Evolutionary conservation across 495 filamentous ascomycete genomes (phyloP), one percentile per base, ranked within the genome.

Genomic region (Neurospora pannonica): DNA sequence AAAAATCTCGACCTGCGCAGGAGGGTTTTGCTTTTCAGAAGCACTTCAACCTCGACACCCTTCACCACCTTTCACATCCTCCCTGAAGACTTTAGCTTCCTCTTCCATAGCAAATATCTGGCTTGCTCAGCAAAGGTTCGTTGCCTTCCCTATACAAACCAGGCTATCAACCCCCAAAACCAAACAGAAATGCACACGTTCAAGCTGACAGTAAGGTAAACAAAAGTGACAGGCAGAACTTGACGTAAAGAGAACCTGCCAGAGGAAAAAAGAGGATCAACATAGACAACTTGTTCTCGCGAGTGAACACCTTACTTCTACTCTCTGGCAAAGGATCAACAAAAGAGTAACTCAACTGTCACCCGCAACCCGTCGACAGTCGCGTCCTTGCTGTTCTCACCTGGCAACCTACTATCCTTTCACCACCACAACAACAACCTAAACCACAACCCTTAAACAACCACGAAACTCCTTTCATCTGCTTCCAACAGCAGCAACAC

Each of bases 401-500:
- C 17, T 2, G 3, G 5, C 46, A 24, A 54, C 2, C 46, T 13
- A 5, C 21, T 7, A 1, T 24, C 48, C 11, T n/a, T 72, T 67
- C 39, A 31, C 38, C 10, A 28, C 11, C 11, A 28, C 21, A 34
- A 21, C 11, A 28, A 28, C 38, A 72, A 38, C 28, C 15, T 21
- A 28, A n/a, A 77, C 46, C 21, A 46, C 42, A 8, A 46, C 42
- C 19, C 2, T 46, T n/a, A n/a, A 46, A 0, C 17, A 24, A 24
- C 19, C n/a, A 24, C 38, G 19, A 36, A 74, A 38, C 70, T 72
- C 17, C 48, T 34, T 72, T 34, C 40, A 60, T 48, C 13, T 70
- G 70, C 8, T 54, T 42, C 54, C 15, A 76, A n/a, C 70, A 72
- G 54, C 69, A 74, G 46, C 37, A 76, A 39, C 38, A 72, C 15